Evolutionary conservation across 345 rosid species (phyloP).

Genomic region (Trapa bicornis): DNA sequence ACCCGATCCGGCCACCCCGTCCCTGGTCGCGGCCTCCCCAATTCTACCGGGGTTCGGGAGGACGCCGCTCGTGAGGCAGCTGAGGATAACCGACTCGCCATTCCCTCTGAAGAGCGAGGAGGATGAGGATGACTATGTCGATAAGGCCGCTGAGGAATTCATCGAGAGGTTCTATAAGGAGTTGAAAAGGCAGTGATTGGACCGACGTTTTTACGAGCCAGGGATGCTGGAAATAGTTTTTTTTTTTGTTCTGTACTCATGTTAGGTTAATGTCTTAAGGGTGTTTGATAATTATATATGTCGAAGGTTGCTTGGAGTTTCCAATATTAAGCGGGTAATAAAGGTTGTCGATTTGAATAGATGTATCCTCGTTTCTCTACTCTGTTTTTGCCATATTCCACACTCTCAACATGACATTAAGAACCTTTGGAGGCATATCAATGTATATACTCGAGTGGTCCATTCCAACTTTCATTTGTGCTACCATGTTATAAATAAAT

Average conservation of each 20-base stretch:
- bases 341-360: slow-evolving; percentile 9
- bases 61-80: slow-evolving; percentile 66
- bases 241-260: neutral
- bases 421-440: neutral
- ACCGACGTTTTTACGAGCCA: neutral
- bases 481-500: neutral
- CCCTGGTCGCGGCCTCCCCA: slow-evolving; percentile 47
- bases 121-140: slow-evolving; percentile 39
- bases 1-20: slow-evolving; percentile 11
- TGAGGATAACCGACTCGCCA: slow-evolving; percentile 92
- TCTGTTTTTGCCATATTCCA: neutral
- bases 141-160: slow-evolving; percentile 79
- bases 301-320: neutral
- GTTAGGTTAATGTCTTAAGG: slow-evolving; percentile 1
- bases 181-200: slow-evolving; percentile 41
- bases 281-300: neutral
- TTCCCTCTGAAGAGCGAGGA: slow-evolving; percentile 54
- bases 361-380: neutral
- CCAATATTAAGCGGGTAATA: neutral
- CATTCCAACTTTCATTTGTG: neutral
- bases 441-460: neutral
- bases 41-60: slow-evolving; percentile 64
- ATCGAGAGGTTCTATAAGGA: slow-evolving; percentile 60
- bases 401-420: neutral
- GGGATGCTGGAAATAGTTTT: neutral